phyloP scores from a whole-genome alignment of 768 basidiomycete genomes.

The Termitomyces eurrhizus region DNA sequence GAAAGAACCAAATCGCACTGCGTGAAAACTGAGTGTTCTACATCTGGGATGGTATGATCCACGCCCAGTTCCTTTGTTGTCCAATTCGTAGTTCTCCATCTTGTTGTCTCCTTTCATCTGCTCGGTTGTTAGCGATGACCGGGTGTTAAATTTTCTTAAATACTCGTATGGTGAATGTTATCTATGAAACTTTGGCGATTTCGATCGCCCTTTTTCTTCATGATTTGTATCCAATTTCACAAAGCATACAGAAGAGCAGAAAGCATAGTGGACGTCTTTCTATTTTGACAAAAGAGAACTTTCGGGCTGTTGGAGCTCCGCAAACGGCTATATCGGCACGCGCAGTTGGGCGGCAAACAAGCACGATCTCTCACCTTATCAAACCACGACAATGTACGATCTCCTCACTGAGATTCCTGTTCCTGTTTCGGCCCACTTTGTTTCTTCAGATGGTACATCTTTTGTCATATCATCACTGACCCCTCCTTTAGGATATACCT shows the following conservation, averaged over 20 bases:
- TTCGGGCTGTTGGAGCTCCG: too few species aligned
- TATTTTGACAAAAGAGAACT: too few species aligned
- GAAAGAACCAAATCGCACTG: slow-evolving; percentile 8
- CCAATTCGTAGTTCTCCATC: neutral
- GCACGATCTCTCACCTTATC: neutral
- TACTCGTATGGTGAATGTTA: neutral
- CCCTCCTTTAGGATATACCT: neutral
- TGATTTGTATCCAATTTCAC: too few species aligned
- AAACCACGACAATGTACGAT: slow-evolving; percentile 26
- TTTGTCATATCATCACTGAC: neutral
- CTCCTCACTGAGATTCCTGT: slow-evolving; percentile 37
- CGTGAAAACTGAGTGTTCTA: neutral
- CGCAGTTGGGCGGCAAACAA: neutral
- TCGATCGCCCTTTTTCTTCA: neutral
- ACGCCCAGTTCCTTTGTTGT: neutral
- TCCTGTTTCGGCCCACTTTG: slow-evolving; percentile 32
- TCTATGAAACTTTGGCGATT: neutral
- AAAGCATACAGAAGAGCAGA: too few species aligned
- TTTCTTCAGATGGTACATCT: slow-evolving; percentile 19
- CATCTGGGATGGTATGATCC: neutral
- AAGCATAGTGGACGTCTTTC: too few species aligned
- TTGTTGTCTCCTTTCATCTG: neutral
- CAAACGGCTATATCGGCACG: too few species aligned
- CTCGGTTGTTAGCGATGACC: neutral
- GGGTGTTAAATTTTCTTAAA: neutral